Conservation (phyloP, 345 rosid species). For the Excoecaria agallocha region DNA sequence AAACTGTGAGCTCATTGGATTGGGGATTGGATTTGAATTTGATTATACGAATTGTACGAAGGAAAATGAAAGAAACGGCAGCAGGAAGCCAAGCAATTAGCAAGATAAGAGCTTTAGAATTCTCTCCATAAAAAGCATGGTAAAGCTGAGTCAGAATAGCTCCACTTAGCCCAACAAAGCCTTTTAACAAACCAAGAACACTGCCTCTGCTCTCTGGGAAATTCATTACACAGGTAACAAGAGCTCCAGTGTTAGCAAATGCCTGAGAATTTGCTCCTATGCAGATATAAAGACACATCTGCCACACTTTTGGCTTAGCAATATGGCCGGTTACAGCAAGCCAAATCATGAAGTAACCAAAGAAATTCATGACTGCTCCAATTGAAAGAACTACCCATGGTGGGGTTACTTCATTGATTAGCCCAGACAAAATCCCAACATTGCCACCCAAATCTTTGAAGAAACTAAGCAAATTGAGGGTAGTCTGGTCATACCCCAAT, state of each 20-base stretch:
- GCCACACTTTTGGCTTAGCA: slow-evolving; percentile 21
- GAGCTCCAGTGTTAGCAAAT: slow-evolving; percentile 23
- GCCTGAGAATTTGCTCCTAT: slow-evolving; percentile 19
- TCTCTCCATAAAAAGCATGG: slow-evolving; percentile 20
- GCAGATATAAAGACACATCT: slow-evolving; percentile 26
- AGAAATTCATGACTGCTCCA: slow-evolving; percentile 27
- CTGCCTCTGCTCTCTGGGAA: slow-evolving; percentile 28
- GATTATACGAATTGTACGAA: neutral
- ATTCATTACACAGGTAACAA: slow-evolving; percentile 20
- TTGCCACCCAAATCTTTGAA: slow-evolving; percentile 25
- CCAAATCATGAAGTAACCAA: slow-evolving; percentile 28
- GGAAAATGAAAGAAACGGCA: slow-evolving; percentile 18
- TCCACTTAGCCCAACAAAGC: slow-evolving; percentile 26
- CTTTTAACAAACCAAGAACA: slow-evolving; percentile 24
- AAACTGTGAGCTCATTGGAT: slow-evolving; percentile 18
- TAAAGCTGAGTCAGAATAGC: slow-evolving; percentile 24
- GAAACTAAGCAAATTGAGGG: slow-evolving; percentile 18
- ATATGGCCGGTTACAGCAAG: slow-evolving; percentile 14
- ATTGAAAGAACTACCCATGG: slow-evolving; percentile 26
- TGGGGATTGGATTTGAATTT: neutral
- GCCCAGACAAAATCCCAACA: slow-evolving; percentile 20
- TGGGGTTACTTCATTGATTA: slow-evolving; percentile 19
- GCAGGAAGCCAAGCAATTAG: slow-evolving; percentile 28
- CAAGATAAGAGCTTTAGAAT: slow-evolving; percentile 14
- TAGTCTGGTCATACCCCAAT: slow-evolving; percentile 23